These are phyloP conservation scores for Petunia secreta DNA, from an alignment of 257 asterid species.

Conservation along the genomic window DNA sequence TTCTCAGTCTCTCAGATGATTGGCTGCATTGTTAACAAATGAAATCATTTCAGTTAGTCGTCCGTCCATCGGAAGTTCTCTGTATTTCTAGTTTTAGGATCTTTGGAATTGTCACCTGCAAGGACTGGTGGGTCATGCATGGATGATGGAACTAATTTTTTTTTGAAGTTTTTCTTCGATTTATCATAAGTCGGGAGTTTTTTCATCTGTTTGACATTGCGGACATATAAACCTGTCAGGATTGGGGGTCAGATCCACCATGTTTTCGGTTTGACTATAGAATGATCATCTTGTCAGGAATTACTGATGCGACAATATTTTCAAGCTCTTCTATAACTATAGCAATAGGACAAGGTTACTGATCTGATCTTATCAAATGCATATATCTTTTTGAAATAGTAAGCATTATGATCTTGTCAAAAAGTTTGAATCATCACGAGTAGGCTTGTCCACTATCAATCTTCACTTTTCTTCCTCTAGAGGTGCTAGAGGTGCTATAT, in stretches of 20 bases:
- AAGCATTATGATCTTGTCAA: neutral
- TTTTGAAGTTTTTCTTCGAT: neutral
- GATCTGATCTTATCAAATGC: neutral
- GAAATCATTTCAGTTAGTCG: neutral
- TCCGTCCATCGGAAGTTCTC: neutral
- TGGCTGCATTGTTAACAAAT: neutral
- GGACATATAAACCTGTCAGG: too few species aligned
- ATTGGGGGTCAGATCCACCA: too few species aligned
- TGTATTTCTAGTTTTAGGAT: neutral
- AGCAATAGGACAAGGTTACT: neutral
- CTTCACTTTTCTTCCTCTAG: neutral
- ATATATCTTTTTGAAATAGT: too few species aligned
- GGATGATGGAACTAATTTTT: neutral
- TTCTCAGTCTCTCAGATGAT: neutral
- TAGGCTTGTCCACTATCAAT: neutral
- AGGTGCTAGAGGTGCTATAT: neutral
- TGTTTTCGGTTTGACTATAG: too few species aligned
- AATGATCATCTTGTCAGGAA: too few species aligned
- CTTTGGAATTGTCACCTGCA: neutral
- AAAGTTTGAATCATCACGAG: neutral
- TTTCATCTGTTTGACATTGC: neutral
- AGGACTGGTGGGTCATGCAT: neutral
- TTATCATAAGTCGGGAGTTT: neutral
- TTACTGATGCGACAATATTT: too few species aligned
- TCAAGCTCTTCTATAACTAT: too few species aligned